Evolutionary conservation across 148 eudicot genomes (phyloP), one percentile per base, ranked within the genome.

Genomic region (Camellia japonica): DNA sequence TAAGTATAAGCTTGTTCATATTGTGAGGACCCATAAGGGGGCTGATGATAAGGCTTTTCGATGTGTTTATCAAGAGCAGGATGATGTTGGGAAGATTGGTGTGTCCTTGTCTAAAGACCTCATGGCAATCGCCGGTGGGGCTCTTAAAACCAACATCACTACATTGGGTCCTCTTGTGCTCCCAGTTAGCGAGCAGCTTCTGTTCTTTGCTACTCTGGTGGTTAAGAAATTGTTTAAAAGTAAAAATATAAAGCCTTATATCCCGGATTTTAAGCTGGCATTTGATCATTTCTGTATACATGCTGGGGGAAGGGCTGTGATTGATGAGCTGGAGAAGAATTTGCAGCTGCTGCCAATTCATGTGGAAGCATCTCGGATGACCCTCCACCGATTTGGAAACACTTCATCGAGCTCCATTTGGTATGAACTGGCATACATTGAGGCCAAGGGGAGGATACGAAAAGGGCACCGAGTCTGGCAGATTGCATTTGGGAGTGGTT

Each of bases 211-310:
- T 16, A 86, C 87, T 1, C 71, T 88, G 42, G 68, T 86, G 56
- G 71, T 80, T 10, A 82, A 76, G 80, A 88, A 88, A 6, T 44
- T 86, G 43, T 82, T 86, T 5, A 82, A 84, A n/a, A n/a, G n/a
- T 11, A 47, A 79, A 42, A 72, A 76, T 0, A 59, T 86, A 7
- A 88, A 88, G 84, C 90, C 90, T 10, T 88, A 88, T 68, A 84
- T 88, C 38, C 90, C 90, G 0, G 88, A 88, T 75, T 88, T 88
- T 44, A 88, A 80, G 82, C 68, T 86, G 74, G 90, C 90, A 0
- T 86, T 88, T 42, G 90, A 88, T 82, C 90, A 88, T 80, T 88
- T 88, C 67, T 88, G 90, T 80, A 88, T 88, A 74, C 90, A 88
- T 61, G 89, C 91, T 38, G 91, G 89, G 38, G 91, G 89, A 38